phyloP scores from a whole-genome alignment of 371 early-diverging fungal species.

The Circinella umbellata region DNA sequence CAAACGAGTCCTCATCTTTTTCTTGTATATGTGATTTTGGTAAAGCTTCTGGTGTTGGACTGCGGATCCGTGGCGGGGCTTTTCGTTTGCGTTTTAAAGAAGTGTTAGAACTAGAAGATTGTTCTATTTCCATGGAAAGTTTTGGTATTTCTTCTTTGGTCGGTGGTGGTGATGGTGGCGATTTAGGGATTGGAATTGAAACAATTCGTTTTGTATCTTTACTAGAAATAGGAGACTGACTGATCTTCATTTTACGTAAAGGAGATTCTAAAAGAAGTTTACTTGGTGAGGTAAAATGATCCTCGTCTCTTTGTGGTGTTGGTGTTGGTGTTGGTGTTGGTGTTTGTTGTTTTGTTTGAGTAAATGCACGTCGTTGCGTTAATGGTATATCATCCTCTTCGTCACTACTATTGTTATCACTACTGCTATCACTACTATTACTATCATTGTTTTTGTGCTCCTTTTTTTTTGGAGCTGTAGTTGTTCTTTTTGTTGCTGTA shows the following conservation, averaged over 20 bases:
- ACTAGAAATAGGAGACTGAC: too few species aligned
- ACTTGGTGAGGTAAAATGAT: too few species aligned
- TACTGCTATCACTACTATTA: background rate
- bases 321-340: background rate
- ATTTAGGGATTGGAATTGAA: background rate
- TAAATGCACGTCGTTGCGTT: constrained; percentile 16
- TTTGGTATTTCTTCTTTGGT: too few species aligned
- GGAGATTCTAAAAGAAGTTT: background rate
- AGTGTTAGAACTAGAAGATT: background rate
- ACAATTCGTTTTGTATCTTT: too few species aligned
- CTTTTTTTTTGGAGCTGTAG: too few species aligned
- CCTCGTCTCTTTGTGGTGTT: background rate
- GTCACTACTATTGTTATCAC: constrained; percentile 7
- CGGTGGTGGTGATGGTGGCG: too few species aligned
- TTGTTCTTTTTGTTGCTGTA: background rate
- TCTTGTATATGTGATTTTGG: background rate
- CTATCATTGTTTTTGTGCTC: background rate
- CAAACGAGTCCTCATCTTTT: constrained; percentile 9
- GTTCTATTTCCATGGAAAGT: too few species aligned
- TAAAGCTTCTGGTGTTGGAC: background rate
- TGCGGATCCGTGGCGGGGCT: background rate
- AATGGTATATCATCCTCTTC: constrained; percentile 27
- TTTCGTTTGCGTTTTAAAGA: background rate
- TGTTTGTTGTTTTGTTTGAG: background rate
- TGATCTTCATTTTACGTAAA: background rate